phyloP scores from a whole-genome alignment of 345 rosid genomes.

The Dipteronia dyeriana region DNA sequence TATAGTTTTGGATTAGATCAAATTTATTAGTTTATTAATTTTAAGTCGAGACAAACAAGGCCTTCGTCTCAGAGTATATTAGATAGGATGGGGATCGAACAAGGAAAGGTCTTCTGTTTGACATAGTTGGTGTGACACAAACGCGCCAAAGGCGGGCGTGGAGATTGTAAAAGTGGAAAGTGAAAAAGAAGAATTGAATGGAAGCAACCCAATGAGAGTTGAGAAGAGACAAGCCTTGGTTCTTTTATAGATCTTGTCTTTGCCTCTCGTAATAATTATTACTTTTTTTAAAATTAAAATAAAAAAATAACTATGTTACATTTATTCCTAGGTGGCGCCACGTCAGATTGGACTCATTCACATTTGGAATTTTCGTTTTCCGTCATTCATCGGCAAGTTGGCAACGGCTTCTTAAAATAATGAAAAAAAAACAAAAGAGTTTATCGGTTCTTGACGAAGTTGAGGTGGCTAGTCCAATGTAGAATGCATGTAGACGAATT shows the following conservation, averaged over 20 bases:
- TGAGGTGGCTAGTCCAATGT: too few species aligned
- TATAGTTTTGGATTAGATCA: background rate
- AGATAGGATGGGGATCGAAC: background rate
- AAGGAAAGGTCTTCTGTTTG: background rate
- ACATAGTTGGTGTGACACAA: background rate
- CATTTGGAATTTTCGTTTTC: background rate
- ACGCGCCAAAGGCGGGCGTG: constrained; percentile 13
- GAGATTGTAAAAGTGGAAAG: constrained; percentile 4
- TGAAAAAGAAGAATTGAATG: background rate
- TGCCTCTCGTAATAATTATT: too few species aligned
- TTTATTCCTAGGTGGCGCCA: background rate
- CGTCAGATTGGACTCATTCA: background rate
- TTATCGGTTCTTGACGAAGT: too few species aligned
- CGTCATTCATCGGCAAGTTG: background rate
- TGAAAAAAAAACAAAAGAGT: too few species aligned
- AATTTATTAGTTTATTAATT: too few species aligned
- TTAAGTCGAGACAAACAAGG: background rate
- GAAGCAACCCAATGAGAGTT: constrained; percentile 33
- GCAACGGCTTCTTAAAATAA: too few species aligned
- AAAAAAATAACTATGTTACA: background rate
- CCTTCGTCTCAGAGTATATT: background rate
- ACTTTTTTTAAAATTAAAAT: too few species aligned
- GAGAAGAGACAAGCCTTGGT: constrained; percentile 26
- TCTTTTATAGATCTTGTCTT: constrained; percentile 17
- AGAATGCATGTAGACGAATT: too few species aligned